Evolutionary conservation across 768 basidiomycete species (phyloP), one percentile per base, ranked within the genome.

Genomic region (Mycena galericulata): DNA sequence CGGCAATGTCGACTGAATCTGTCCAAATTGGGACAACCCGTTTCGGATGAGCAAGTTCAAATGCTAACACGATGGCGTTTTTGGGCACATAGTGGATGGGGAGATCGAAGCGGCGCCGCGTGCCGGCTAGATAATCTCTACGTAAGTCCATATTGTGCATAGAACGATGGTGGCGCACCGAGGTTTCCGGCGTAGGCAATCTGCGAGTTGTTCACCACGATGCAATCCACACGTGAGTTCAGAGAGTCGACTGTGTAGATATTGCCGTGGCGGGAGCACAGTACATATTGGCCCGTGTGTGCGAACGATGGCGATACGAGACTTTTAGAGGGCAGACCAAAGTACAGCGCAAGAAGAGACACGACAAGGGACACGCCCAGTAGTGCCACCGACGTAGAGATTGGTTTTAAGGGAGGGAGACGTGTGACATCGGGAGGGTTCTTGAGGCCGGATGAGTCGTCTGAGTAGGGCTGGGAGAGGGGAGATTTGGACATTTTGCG

Each of bases 221-320:
- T 78, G 70, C 92, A 93, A 68, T 91, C 84, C 6, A 88, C 90
- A 24, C 75, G 81, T 8, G 89, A 86, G 18, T 77, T 76, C 2
- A 67, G 54, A 7, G 82, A 74, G 70, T 93, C 88, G 0, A 94
- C 92, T 1, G 93, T 94, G 74, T 94, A 94, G 38, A 95, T 89
- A 45, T 80, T 84, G 17, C 77, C 72, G 2, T 76, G 71, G 1
- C 74, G 73, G 1, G 91, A 86, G 73, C 90, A 94, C 24, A 94
- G 68, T 4, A 84, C 83, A 72, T 93, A 92, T 24, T 61, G 40
- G 2, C 24, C 41, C 1, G 49, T 43, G 11, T 30, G 41, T 8
- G 11, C 10, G 0, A 49, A 30, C 32, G 4, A 22, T n/a, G 61
- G n/a, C 2, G 41, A 24, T 4, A n/a, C n/a, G n/a, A n/a, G 46